Evolutionary conservation across 2,329 filamentous ascomycete genomes (phyloP), one percentile per base, ranked within the genome.

Genomic region (Teratosphaeriaceae sp.): DNA sequence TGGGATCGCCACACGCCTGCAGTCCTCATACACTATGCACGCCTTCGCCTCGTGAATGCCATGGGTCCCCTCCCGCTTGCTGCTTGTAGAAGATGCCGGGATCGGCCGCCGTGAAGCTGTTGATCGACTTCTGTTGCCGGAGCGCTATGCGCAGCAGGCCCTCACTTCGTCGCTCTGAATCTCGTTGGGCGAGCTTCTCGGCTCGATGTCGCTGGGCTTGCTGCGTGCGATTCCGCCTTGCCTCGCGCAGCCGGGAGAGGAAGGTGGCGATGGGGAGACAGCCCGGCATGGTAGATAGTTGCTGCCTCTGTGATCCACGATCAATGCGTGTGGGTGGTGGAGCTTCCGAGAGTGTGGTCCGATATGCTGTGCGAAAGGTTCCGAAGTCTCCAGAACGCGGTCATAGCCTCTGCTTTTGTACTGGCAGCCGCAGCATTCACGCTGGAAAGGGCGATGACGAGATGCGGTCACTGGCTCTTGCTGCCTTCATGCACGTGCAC

Each of bases 51-150:
- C n/a, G n/a, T n/a, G n/a, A n/a, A n/a, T n/a, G n/a, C n/a, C 31
- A 33, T 15, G 27, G 8, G 19, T 44, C 44, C 23, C 39, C 45
- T 21, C 3, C 20, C 35, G 18, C 31, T n/a, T 27, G 16, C 35
- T 8, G 15, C 34, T 29, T 8, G 38, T 48, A 49, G 35, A 42
- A 50, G 4, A 45, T 36, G 23, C 41, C 46, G 20, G 53, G 53
- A 46, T 55, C 49, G 15, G 38, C 42, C 19, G 50, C 44, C 21
- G 53, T 56, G 27, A 54, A 46, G 24, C 43, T 48, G 30, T 55
- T 51, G 15, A 49, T 36, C 15, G 47, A 50, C 12, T 38, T 48
- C 6, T 24, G 27, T 11, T 30, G 20, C 23, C 45, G 41, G 20
- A 52, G 39, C 8, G 49, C 51, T 19, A 53, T 43, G 1, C 31